Evolutionary conservation across 768 basidiomycete species (phyloP).

Genomic region (Boletus sp.): DNA sequence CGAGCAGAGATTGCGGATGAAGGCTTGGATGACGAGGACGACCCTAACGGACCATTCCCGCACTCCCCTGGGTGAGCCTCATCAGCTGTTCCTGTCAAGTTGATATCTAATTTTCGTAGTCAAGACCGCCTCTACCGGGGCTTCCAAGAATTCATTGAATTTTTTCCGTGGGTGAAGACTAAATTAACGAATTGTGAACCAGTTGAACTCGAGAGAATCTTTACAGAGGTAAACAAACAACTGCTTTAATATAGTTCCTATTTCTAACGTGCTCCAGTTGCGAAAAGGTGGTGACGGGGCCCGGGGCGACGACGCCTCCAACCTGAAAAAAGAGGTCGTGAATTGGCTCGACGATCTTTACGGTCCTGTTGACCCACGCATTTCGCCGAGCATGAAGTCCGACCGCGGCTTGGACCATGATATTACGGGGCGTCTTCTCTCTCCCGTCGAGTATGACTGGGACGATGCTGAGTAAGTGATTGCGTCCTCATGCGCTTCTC

Average conservation of each 20-base stretch:
- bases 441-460: too few species aligned
- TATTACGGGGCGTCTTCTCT: too few species aligned
- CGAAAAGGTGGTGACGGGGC: too few species aligned
- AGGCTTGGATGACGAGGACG: background rate
- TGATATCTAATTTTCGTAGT: background rate
- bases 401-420: too few species aligned
- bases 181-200: background rate
- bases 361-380: background rate
- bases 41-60: background rate
- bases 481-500: background rate
- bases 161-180: too few species aligned
- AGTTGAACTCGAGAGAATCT: background rate
- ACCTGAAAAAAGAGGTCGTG: too few species aligned
- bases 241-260: background rate
- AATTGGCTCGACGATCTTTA: background rate
- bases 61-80: background rate
- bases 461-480: background rate
- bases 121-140: background rate
- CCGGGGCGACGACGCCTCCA: background rate
- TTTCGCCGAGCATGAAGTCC: background rate
- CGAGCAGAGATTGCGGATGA: background rate
- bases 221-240: background rate
- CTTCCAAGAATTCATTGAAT: too few species aligned
- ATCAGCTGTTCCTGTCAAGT: background rate
- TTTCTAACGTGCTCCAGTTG: background rate